phyloP scores from a whole-genome alignment of 2,329 filamentous ascomycete genomes.

The Coniochaeta pulveracea region DNA sequence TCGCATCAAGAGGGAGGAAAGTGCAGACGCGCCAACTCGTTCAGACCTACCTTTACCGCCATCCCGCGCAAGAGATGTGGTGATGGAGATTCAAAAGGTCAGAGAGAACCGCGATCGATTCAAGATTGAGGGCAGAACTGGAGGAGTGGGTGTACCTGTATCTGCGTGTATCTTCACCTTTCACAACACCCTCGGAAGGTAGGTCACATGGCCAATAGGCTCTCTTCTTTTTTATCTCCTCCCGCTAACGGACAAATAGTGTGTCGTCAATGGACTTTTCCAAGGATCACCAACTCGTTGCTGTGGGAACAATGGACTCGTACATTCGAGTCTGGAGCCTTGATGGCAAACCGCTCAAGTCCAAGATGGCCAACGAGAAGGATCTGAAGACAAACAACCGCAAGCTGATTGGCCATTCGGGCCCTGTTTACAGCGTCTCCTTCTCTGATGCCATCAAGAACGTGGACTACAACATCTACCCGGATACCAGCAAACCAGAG shows the following conservation, averaged over 20 bases:
- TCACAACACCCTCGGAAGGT: conserved; percentile 91
- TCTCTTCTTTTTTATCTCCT: not conserved
- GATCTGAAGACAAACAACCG: conserved; percentile 49
- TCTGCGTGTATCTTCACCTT: conserved; percentile 98
- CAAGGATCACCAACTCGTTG: conserved; percentile 76
- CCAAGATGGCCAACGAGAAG: conserved; percentile 47
- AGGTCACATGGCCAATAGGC: no score
- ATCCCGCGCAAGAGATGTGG: conserved; percentile 78
- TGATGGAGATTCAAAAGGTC: conserved; percentile 88
- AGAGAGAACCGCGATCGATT: conserved; percentile 89
- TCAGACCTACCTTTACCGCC: conserved; percentile 77
- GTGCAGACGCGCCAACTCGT: conserved; percentile 68
- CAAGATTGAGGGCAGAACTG: conserved; percentile 72
- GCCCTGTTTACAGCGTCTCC: conserved; percentile 76
- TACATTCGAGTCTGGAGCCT: conserved; percentile 93
- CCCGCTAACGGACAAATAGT: conserved; percentile 28
- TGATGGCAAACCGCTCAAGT: conserved; percentile 70
- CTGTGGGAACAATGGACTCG: conserved; percentile 82
- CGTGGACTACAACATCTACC: conserved; percentile 36
- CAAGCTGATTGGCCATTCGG: conserved; percentile 81
- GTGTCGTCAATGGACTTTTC: conserved; percentile 95
- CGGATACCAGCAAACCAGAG: conserved; percentile 29
- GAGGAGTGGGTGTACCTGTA: conserved; percentile 70
- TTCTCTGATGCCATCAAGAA: conserved; percentile 65
- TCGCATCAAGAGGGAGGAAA: conserved; percentile 81